Percentiles rank a stretch among this genome's conserved stretches.
phyloP scores from a whole-genome alignment of 371 early-diverging fungal genomes.

The Globomyces sp. region DNA sequence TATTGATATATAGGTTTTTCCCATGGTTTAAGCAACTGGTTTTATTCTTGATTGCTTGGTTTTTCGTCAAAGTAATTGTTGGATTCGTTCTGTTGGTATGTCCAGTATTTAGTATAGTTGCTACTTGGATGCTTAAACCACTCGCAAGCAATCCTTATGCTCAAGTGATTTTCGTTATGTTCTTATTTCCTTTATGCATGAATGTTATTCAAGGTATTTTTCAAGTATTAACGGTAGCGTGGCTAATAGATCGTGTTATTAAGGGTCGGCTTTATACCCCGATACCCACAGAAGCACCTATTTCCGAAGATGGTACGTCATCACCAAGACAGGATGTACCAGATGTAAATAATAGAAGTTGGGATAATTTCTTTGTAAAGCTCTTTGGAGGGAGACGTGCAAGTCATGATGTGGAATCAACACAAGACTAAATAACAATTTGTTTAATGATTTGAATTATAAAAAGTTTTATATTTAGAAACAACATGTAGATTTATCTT shows the following conservation, averaged over 20 bases:
- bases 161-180: conserved; percentile 45
- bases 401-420: too few relatives aligned
- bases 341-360: too few relatives aligned
- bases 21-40: conserved; percentile 38
- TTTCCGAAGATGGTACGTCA: too few relatives aligned
- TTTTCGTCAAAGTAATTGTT: conserved; percentile 38
- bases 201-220: conserved; percentile 34
- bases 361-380: too few relatives aligned
- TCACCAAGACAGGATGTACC: too few relatives aligned
- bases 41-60: conserved; percentile 41
- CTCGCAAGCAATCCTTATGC: conserved; percentile 13
- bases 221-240: conserved; percentile 19
- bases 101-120: conserved; percentile 34
- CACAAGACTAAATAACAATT: too few relatives aligned
- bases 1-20: conserved; percentile 5
- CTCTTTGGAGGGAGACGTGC: too few relatives aligned
- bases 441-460: too few relatives aligned
- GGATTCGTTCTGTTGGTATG: conserved; percentile 28
- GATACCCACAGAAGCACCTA: too few relatives aligned
- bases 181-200: conserved; percentile 44
- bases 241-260: conserved; percentile 44
- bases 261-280: conserved; percentile 21
- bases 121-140: conserved; percentile 18
- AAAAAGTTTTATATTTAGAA: too few relatives aligned
- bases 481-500: too few relatives aligned